phyloP scores from a whole-genome alignment of 345 rosid species.

The Boechera divaricarpa region DNA sequence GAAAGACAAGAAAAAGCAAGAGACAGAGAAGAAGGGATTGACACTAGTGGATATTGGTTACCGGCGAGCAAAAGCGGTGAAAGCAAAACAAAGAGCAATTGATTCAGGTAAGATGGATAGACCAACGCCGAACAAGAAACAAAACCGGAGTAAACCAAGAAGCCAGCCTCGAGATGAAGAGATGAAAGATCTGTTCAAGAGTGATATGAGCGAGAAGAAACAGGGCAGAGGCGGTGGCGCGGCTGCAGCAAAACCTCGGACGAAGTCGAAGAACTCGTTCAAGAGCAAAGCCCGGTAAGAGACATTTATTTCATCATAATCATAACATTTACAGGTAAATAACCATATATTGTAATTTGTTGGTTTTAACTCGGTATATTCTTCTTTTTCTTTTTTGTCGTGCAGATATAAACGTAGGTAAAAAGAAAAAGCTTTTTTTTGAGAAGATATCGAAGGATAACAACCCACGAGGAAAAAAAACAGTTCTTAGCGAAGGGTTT shows the following conservation, averaged over 20 bases:
- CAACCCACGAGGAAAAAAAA: not conserved
- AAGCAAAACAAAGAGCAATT: constrained; percentile 74
- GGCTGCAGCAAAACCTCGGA: constrained; percentile 46
- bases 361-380: not conserved
- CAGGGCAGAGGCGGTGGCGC: constrained; percentile 52
- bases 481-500: constrained; percentile 9
- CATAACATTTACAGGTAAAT: not conserved
- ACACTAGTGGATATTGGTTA: constrained; percentile 81
- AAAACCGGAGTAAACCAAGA: constrained; percentile 54
- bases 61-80: constrained; percentile 83
- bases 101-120: constrained; percentile 70
- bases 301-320: not conserved
- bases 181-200: constrained; percentile 81
- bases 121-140: constrained; percentile 51
- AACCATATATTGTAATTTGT: not conserved
- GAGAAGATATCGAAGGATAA: constrained; percentile 20
- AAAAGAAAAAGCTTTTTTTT: not conserved
- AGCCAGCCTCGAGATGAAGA: constrained; percentile 71
- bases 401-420: constrained; percentile 50
- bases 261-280: constrained; percentile 71
- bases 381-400: not conserved
- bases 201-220: constrained; percentile 82
- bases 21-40: constrained; percentile 68
- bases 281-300: constrained; percentile 94
- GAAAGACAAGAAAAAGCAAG: constrained; percentile 57